phyloP scores from a whole-genome alignment of 2,329 filamentous ascomycete genomes.

The Apiospora saccharicola region DNA sequence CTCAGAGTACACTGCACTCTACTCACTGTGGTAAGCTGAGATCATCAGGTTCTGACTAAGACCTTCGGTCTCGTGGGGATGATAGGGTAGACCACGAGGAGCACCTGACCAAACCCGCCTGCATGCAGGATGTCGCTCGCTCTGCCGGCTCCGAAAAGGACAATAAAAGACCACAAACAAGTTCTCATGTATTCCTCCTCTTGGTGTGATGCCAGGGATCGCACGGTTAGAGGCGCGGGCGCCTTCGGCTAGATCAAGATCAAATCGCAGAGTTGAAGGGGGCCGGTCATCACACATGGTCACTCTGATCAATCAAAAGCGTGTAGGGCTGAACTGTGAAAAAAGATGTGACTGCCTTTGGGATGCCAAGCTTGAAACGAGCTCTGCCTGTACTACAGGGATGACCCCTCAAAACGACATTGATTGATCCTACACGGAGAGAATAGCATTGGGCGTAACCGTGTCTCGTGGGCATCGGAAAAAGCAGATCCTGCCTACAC shows the following conservation, averaged over 20 bases:
- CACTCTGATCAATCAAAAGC: constrained; percentile 9
- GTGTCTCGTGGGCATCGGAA: constrained; percentile 4
- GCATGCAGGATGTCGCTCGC: constrained; percentile 14
- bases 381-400: not conserved
- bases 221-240: constrained; percentile 2
- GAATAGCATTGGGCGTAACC: constrained; percentile 9
- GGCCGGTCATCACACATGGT: constrained; percentile 18
- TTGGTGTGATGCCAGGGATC: constrained; percentile 2
- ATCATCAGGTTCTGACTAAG: constrained; percentile 18
- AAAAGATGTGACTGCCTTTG: constrained; percentile 3
- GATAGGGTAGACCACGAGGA: constrained; percentile 15
- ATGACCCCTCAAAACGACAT: constrained; percentile 1
- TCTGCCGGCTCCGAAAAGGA: constrained; percentile 1
- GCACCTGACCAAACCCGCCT: constrained; percentile 14
- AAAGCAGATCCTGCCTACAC: not conserved
- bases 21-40: constrained; percentile 15
- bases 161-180: not conserved
- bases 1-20: not conserved
- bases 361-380: constrained; percentile 18
- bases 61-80: constrained; percentile 17
- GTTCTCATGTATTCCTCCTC: not conserved
- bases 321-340: constrained; percentile 14
- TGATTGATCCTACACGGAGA: not conserved
- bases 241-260: constrained; percentile 19
- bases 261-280: constrained; percentile 21